phyloP scores from a whole-genome alignment of 495 filamentous ascomycete genomes.

The Lophiostoma macrostomum region DNA sequence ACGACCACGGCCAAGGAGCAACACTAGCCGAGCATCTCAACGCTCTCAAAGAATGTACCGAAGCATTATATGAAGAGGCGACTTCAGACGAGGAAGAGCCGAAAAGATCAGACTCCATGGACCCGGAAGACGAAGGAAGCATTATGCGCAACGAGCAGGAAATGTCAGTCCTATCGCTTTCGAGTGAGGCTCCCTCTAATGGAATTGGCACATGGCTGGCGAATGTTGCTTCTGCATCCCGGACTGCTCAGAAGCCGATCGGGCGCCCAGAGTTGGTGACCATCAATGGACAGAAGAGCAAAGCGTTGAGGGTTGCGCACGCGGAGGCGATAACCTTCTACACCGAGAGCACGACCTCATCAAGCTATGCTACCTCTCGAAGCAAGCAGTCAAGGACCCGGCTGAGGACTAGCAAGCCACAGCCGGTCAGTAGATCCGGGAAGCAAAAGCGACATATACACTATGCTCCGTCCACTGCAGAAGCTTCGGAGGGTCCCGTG shows the following conservation, averaged over 20 bases:
- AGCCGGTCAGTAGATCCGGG: neutral
- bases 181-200: neutral
- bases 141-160: no score
- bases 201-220: constrained; percentile 10
- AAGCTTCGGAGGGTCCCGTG: neutral
- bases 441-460: neutral
- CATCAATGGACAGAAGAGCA: neutral
- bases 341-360: neutral
- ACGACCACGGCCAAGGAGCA: neutral
- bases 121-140: no score
- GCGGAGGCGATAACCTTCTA: no score
- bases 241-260: neutral
- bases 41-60: neutral
- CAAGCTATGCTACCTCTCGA: neutral
- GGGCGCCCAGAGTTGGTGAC: neutral
- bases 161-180: no score
- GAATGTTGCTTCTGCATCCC: constrained; percentile 4
- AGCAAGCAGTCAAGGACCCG: neutral
- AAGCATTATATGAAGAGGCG: neutral
- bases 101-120: neutral
- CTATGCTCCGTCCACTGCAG: neutral
- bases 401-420: neutral
- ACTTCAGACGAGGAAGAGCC: neutral
- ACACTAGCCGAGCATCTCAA: neutral
- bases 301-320: no score